Evolutionary conservation across 2,329 filamentous ascomycete species (phyloP).

Genomic region (Aspergillus amoenus): DNA sequence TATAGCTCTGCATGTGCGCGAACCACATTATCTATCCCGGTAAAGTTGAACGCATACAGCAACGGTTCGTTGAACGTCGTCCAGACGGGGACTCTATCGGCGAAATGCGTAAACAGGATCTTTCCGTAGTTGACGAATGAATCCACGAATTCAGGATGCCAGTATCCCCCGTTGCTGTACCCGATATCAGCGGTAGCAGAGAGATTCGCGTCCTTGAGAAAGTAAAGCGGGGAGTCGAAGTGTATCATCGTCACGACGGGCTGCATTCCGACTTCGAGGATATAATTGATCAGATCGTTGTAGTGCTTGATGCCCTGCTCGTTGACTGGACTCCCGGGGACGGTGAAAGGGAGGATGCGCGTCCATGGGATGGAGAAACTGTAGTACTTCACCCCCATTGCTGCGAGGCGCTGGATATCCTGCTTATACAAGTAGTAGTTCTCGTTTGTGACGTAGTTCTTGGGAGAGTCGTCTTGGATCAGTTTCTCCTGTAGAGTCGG

Average conservation of each 20-base stretch:
- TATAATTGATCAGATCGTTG: constrained; percentile 48
- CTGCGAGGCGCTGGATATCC: constrained; percentile 41
- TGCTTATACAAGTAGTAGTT: constrained; percentile 54
- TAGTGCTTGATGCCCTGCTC: constrained; percentile 49
- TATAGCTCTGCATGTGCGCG: constrained; percentile 41
- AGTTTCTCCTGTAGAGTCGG: constrained; percentile 43
- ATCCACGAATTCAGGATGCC: constrained; percentile 44
- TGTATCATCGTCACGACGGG: constrained; percentile 46
- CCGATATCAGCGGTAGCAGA: constrained; percentile 24
- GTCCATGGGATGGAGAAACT: constrained; percentile 51
- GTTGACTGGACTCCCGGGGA: constrained; percentile 46
- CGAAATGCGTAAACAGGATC: constrained; percentile 38
- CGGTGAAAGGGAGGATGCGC: constrained; percentile 50
- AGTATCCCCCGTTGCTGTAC: constrained; percentile 30
- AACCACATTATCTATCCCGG: constrained; percentile 50
- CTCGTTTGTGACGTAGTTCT: constrained; percentile 52
- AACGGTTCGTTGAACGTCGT: constrained; percentile 45
- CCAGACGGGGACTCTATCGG: constrained; percentile 42
- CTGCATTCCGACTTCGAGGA: constrained; percentile 43
- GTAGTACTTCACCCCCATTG: constrained; percentile 41
- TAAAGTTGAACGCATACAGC: constrained; percentile 44
- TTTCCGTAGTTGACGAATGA: constrained; percentile 40
- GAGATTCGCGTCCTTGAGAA: constrained; percentile 20
- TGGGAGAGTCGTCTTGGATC: constrained; percentile 29
- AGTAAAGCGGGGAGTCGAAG: constrained; percentile 29